Evolutionary conservation across 169 alveolate genomes (phyloP).

Genomic region (Theileria annulata): DNA sequence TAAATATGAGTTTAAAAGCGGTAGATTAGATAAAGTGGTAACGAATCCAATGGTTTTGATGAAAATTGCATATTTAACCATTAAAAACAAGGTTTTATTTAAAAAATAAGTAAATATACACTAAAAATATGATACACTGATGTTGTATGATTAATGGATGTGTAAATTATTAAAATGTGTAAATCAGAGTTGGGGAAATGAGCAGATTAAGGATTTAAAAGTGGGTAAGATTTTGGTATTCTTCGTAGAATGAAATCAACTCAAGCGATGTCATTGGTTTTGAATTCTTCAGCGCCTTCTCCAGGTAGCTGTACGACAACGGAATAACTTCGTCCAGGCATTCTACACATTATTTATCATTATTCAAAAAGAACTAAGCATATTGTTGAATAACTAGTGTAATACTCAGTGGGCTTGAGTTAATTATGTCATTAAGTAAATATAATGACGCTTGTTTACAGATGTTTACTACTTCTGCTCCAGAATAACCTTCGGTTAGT

Average conservation of each 20-base stretch:
- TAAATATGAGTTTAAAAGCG: background rate
- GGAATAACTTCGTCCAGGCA: background rate
- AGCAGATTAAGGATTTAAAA: background rate
- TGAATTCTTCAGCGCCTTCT: conserved; percentile 28
- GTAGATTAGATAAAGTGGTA: background rate
- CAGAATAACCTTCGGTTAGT: conserved; percentile 94
- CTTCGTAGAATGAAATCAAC: conserved; percentile 50
- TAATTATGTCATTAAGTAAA: conserved; percentile 42
- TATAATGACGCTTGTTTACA: conserved; percentile 89
- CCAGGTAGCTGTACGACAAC: conserved; percentile 29
- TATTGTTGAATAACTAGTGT: background rate
- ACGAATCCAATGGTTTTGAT: conserved; percentile 4
- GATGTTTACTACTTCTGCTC: conserved; percentile 89
- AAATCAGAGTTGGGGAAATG: background rate
- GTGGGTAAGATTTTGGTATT: conserved; percentile 9
- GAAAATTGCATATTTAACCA: background rate
- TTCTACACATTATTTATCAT: background rate
- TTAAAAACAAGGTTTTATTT: background rate
- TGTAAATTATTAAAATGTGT: background rate
- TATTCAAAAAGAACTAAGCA: background rate
- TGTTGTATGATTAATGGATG: background rate
- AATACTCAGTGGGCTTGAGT: background rate
- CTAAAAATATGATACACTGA: background rate
- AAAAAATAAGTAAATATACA: background rate
- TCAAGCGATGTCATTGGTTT: conserved; percentile 52